Conservation (phyloP, 1,284 basidiomycete genomes). For the Trichosporon coremiiforme region DNA sequence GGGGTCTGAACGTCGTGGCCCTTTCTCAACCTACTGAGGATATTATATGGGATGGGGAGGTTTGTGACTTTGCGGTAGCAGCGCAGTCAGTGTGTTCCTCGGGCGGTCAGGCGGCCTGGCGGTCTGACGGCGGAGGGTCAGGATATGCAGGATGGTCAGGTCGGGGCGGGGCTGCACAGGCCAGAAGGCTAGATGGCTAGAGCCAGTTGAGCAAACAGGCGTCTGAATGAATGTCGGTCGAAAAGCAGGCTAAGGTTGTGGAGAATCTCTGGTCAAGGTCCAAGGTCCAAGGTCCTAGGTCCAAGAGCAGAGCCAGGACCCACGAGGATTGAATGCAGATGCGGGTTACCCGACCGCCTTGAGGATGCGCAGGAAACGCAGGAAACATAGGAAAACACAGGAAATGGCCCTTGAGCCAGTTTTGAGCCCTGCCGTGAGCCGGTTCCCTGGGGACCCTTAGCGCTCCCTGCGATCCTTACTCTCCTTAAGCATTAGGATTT, state of each 20-base stretch:
- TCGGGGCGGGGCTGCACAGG: background rate
- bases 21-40: slow-evolving; percentile 6
- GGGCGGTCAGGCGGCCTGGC: slow-evolving; percentile 2
- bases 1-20: slow-evolving; percentile 15
- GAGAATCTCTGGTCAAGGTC: slow-evolving; percentile 7
- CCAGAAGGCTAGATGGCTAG: slow-evolving; percentile 11
- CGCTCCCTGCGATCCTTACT: background rate
- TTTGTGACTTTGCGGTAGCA: slow-evolving; percentile 6
- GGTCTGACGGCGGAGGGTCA: background rate
- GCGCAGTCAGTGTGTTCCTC: slow-evolving; percentile 13
- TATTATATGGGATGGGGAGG: slow-evolving; percentile 13
- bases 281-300: slow-evolving; percentile 6
- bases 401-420: slow-evolving; percentile 9
- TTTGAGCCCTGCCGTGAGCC: slow-evolving; percentile 10
- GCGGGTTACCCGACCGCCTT: slow-evolving; percentile 15
- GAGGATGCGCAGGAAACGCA: slow-evolving; percentile 13
- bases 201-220: slow-evolving; percentile 10
- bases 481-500: slow-evolving; percentile 13
- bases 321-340: slow-evolving; percentile 18
- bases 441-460: slow-evolving; percentile 6
- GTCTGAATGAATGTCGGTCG: slow-evolving; percentile 13
- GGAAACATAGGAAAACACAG: slow-evolving; percentile 12
- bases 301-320: slow-evolving; percentile 9
- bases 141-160: background rate
- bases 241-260: slow-evolving; percentile 13